A percentile compares a stretch with the other conserved stretches of the same genome.
These are phyloP conservation scores for Ophiognomonia clavigignenti-juglandacearum DNA, from an alignment of 2,329 filamentous ascomycete species.

Conservation along the genomic window DNA sequence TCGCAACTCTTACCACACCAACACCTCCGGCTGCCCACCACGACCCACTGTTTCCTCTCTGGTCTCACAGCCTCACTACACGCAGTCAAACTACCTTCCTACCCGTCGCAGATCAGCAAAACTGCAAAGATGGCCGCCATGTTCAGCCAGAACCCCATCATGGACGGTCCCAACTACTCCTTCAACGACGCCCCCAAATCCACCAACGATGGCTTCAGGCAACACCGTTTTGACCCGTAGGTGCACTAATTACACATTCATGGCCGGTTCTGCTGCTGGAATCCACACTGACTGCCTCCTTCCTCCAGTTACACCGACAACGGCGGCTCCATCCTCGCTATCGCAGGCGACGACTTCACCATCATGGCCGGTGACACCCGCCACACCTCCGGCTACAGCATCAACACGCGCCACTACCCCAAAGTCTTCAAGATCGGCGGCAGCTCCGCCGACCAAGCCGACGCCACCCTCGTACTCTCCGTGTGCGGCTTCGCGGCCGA, in stretches of 20 bases:
- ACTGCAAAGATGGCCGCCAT: constrained; percentile 53
- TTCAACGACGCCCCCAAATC: constrained; percentile 57
- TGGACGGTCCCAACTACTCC: constrained; percentile 67
- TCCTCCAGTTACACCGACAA: constrained; percentile 85
- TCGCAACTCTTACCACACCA: constrained; percentile 9
- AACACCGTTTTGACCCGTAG: constrained; percentile 93
- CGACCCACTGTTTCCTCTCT: constrained; percentile 9
- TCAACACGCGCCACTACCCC: constrained; percentile 92
- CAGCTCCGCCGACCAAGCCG: constrained; percentile 77
- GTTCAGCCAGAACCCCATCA: constrained; percentile 65
- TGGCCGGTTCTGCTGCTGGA: background rate
- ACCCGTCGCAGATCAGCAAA: background rate
- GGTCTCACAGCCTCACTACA: constrained; percentile 11
- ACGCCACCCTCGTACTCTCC: constrained; percentile 82
- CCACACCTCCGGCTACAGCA: constrained; percentile 93
- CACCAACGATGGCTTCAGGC: constrained; percentile 49
- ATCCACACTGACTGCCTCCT: background rate
- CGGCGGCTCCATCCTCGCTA: constrained; percentile 91
- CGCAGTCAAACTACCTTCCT: background rate
- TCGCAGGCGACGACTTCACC: constrained; percentile 88
- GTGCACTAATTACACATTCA: constrained; percentile 24
- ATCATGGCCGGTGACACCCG: constrained; percentile 97
- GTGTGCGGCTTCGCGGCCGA: constrained; percentile 96
- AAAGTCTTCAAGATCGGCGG: constrained; percentile 98
- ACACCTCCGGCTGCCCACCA: constrained; percentile 4